A percentile compares a stretch with the other conserved stretches of the same genome.
phyloP scores from a whole-genome alignment of 78 protist species.

The Chrysochromulina tobinii region DNA sequence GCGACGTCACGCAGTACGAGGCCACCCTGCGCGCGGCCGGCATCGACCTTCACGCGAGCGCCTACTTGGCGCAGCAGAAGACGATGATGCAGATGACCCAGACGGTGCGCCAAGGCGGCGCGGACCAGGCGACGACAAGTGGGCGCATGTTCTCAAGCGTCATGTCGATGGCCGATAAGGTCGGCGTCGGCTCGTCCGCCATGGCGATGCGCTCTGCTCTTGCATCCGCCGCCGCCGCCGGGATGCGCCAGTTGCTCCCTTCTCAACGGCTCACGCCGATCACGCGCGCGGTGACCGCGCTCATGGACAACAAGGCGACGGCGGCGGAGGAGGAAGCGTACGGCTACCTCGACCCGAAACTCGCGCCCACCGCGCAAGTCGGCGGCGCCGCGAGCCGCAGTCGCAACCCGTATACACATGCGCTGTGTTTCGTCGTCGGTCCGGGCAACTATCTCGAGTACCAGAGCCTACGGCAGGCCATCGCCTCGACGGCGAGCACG shows the following conservation, averaged over 20 bases:
- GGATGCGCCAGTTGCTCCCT: not conserved
- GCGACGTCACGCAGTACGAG: slow-evolving; percentile 49
- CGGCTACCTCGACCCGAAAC: slow-evolving; percentile 76
- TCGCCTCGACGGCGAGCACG: not conserved
- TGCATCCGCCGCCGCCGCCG: not conserved
- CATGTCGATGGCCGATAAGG: no score
- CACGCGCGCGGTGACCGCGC: slow-evolving; percentile 63
- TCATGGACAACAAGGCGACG: slow-evolving; percentile 64
- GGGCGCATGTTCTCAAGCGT: no score
- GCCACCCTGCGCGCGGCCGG: slow-evolving; percentile 1
- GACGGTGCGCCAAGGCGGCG: no score
- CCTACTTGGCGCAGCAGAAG: no score
- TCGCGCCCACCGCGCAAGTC: not conserved
- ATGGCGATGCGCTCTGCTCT: no score
- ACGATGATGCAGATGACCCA: no score
- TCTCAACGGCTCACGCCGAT: not conserved
- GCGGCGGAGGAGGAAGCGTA: slow-evolving; percentile 50
- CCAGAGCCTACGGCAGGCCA: slow-evolving; percentile 65
- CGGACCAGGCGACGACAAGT: no score
- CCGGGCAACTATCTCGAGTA: slow-evolving; percentile 92
- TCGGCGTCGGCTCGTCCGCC: no score
- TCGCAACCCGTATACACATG: slow-evolving; percentile 43
- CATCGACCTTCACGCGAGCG: not conserved
- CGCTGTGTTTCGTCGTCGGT: slow-evolving; percentile 88
- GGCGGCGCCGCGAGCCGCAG: not conserved